A percentile compares a stretch with the other conserved stretches of the same genome.
Conservation (phyloP, 306 rosid species). For the Cucurbita pepo region DNA sequence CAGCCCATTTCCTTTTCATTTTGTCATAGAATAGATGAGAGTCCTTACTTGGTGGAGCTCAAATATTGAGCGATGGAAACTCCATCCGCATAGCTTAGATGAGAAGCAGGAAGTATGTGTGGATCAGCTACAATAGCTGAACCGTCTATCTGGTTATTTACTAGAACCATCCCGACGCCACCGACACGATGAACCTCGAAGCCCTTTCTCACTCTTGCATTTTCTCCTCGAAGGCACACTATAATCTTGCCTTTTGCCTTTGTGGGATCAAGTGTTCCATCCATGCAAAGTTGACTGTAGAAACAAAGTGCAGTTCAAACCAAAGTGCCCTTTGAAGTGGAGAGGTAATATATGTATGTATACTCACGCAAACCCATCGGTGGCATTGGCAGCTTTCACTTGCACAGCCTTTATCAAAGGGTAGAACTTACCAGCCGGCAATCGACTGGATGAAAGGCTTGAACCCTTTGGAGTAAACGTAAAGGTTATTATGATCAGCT, state of each 20-base stretch:
- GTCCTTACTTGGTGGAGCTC: constrained; percentile 26
- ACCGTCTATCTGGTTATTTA: background rate
- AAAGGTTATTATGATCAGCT: too few relatives aligned
- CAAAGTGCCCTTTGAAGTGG: too few relatives aligned
- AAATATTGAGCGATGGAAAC: constrained; percentile 21
- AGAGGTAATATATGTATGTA: background rate
- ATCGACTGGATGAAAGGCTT: constrained; percentile 28
- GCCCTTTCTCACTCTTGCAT: constrained; percentile 20
- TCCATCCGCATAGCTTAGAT: constrained; percentile 24
- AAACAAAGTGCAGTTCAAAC: background rate
- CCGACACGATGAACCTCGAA: constrained; percentile 20
- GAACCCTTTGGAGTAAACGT: constrained; percentile 23
- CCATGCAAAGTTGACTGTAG: constrained; percentile 20
- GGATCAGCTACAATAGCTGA: constrained; percentile 18
- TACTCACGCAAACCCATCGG: constrained; percentile 19
- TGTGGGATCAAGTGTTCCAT: constrained; percentile 26
- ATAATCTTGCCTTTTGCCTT: constrained; percentile 51
- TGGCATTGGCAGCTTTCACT: constrained; percentile 6
- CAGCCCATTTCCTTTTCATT: background rate
- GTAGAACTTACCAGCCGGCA: constrained; percentile 24
- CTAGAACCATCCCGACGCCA: constrained; percentile 56
- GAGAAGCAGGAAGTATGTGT: constrained; percentile 39
- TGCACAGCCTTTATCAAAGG: constrained; percentile 25
- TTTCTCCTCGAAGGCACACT: constrained; percentile 29
- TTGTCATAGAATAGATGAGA: background rate